These are phyloP conservation scores for Coemansia sp. DNA, from an alignment of 192 early-diverging fungal genomes.

Conservation along the genomic window DNA sequence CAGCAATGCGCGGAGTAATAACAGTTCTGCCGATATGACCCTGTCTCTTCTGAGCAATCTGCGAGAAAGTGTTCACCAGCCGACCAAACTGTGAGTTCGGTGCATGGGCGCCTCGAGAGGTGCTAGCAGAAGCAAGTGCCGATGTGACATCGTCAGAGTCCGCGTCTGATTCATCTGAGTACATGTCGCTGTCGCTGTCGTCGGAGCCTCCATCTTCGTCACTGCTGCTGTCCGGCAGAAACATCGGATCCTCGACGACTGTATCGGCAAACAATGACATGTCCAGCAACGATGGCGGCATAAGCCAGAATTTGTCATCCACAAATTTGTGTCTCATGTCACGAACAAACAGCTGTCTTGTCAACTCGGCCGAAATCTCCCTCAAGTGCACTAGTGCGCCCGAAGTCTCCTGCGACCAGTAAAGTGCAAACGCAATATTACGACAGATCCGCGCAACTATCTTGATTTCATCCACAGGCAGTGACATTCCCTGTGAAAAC, in stretches of 20 bases:
- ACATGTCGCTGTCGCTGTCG: slow-evolving; percentile 6
- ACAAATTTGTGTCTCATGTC: slow-evolving; percentile 47
- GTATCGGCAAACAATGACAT: slow-evolving; percentile 50
- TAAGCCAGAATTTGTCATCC: slow-evolving; percentile 45
- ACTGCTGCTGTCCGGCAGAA: slow-evolving; percentile 13
- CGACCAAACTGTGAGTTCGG: slow-evolving; percentile 49
- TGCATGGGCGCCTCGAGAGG: slow-evolving; percentile 5
- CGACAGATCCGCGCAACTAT: slow-evolving; percentile 38
- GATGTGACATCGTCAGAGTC: slow-evolving; percentile 13
- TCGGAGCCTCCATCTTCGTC: slow-evolving; percentile 3
- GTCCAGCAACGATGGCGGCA: slow-evolving; percentile 38
- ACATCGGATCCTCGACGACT: slow-evolving; percentile 51
- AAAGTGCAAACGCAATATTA: slow-evolving; percentile 74
- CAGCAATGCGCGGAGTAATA: slow-evolving; percentile 45
- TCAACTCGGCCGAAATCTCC: slow-evolving; percentile 62
- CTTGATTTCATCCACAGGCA: slow-evolving; percentile 28
- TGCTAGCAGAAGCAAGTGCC: slow-evolving; percentile 5
- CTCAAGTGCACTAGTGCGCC: slow-evolving; percentile 60
- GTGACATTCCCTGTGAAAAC: slow-evolving; percentile 57
- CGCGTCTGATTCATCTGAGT: slow-evolving; percentile 15
- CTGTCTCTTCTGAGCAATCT: slow-evolving; percentile 23
- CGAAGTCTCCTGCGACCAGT: slow-evolving; percentile 58
- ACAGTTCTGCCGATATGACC: slow-evolving; percentile 19
- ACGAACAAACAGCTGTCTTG: slow-evolving; percentile 66
- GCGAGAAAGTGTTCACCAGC: slow-evolving; percentile 57